Percentiles rank a stretch among this genome's conserved stretches.
Evolutionary conservation across 495 filamentous ascomycete genomes (phyloP).

Genomic region (Geoglossum glabrum): DNA sequence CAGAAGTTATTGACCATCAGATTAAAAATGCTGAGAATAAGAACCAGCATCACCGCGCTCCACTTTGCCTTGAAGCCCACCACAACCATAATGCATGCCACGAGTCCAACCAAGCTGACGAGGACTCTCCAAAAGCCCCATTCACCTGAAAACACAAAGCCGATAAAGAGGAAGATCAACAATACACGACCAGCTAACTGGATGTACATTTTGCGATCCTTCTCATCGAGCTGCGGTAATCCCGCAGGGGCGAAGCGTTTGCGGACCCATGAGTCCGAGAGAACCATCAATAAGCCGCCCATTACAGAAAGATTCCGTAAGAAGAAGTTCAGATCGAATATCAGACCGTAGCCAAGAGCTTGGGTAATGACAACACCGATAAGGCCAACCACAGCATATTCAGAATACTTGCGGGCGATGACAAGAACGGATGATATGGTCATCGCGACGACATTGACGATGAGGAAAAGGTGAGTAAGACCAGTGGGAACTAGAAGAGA

Average conservation of each 20-base stretch:
- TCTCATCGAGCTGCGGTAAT: constrained; percentile 83
- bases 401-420: constrained; percentile 76
- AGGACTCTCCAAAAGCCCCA: constrained; percentile 74
- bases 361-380: constrained; percentile 86
- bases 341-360: constrained; percentile 89
- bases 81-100: constrained; percentile 95
- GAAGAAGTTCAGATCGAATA: constrained; percentile 99
- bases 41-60: constrained; percentile 81
- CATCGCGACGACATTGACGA: constrained; percentile 84
- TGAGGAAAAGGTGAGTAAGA: constrained; percentile 82
- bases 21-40: constrained; percentile 92
- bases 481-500: constrained; percentile 54
- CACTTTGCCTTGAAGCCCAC: constrained; percentile 99
- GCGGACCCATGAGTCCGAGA: constrained; percentile 93
- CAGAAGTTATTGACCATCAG: constrained; percentile 98
- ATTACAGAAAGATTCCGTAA: constrained; percentile 94
- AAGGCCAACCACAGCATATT: constrained; percentile 78
- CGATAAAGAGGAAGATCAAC: constrained; percentile 88
- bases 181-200: constrained; percentile 93
- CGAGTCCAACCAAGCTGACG: constrained; percentile 62
- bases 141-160: constrained; percentile 85
- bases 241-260: constrained; percentile 94
- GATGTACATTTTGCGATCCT: constrained; percentile 99
- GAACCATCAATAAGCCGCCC: constrained; percentile 89
- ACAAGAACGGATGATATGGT: constrained; percentile 59